phyloP scores from a whole-genome alignment of 2,329 filamentous ascomycete genomes.

The Penicillium glabrum region DNA sequence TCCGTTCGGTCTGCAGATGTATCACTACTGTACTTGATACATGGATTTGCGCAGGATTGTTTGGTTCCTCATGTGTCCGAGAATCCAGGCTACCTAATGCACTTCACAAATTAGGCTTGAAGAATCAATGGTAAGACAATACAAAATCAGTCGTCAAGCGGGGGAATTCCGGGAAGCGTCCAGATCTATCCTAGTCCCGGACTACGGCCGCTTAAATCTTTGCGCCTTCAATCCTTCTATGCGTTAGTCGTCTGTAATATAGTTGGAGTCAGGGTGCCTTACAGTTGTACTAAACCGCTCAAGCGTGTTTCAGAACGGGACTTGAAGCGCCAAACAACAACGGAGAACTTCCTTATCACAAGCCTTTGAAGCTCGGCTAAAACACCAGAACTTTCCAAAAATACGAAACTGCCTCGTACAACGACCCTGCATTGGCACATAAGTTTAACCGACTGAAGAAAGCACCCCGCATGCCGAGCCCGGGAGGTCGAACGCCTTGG shows the following conservation, averaged over 20 bases:
- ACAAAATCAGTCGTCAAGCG: no score
- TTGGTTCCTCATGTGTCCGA: no score
- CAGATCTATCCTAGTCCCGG: background rate
- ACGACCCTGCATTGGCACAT: background rate
- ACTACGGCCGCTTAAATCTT: background rate
- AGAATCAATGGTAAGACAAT: no score
- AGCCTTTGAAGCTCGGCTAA: background rate
- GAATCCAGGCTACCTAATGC: no score
- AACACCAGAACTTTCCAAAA: background rate
- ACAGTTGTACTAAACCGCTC: background rate
- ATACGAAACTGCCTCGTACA: no score
- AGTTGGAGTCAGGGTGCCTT: background rate
- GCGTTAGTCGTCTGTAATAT: background rate
- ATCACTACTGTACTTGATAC: no score
- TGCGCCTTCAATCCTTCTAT: background rate
- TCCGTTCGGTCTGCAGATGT: no score
- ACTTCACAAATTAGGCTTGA: no score
- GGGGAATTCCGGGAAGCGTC: no score
- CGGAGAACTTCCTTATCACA: background rate
- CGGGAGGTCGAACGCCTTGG: background rate
- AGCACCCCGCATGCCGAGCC: background rate
- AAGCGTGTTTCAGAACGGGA: background rate
- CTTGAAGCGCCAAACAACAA: background rate
- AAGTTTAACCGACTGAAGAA: background rate
- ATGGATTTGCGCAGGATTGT: no score